phyloP scores from a whole-genome alignment of 352 stramenopile species.

The Phytophthora brassicae region DNA sequence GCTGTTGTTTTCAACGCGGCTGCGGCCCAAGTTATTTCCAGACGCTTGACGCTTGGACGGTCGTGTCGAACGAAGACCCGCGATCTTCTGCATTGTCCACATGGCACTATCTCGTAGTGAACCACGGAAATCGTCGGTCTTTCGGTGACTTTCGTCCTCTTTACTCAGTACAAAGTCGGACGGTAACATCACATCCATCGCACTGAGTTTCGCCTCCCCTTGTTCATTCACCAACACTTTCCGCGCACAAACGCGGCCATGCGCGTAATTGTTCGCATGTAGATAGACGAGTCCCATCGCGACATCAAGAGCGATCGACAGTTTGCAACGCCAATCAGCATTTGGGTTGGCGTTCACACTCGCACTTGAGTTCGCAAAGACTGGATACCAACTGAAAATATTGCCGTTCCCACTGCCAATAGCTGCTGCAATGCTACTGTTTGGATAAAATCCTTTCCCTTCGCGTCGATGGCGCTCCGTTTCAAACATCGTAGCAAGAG shows the following conservation, averaged over 20 bases:
- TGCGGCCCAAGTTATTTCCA: slow-evolving; percentile 14
- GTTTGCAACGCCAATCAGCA: slow-evolving; percentile 66
- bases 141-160: slow-evolving; percentile 16
- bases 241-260: slow-evolving; percentile 56
- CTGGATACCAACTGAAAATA: slow-evolving; percentile 60
- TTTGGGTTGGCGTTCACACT: slow-evolving; percentile 48
- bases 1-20: slow-evolving; percentile 35
- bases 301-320: slow-evolving; percentile 78
- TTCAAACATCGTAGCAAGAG: slow-evolving; percentile 61
- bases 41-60: slow-evolving; percentile 10
- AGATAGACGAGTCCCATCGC: slow-evolving; percentile 81
- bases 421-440: slow-evolving; percentile 32
- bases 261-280: slow-evolving; percentile 60
- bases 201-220: slow-evolving; percentile 77
- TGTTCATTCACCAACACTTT: slow-evolving; percentile 79
- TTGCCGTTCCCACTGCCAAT: slow-evolving; percentile 47
- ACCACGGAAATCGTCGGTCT: slow-evolving; percentile 33
- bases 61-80: slow-evolving; percentile 16
- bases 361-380: slow-evolving; percentile 33
- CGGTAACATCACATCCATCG: slow-evolving; percentile 55
- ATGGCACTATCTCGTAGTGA: slow-evolving; percentile 53
- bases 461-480: slow-evolving; percentile 56
- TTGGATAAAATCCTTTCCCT: slow-evolving; percentile 48
- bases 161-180: slow-evolving; percentile 17
- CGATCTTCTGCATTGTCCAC: slow-evolving; percentile 45